Evolutionary conservation across 139 green algal species (phyloP), one percentile per base, ranked within the genome.

Genomic region (Diplosphaera chodatii): DNA sequence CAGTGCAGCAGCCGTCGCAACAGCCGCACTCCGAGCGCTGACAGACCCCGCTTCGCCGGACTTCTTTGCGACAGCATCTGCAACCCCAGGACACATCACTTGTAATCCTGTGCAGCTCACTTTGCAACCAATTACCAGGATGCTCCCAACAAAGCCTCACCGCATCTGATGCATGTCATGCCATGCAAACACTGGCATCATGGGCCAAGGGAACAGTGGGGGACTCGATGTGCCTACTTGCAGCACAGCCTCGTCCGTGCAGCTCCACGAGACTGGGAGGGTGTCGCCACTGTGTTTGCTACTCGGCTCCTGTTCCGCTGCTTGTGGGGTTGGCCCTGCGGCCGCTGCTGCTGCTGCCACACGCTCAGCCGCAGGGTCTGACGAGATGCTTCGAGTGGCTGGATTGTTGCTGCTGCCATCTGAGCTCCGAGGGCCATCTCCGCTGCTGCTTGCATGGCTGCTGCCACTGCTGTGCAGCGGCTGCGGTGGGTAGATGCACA

Each of bases 401-500:
- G n/a, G n/a, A n/a, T n/a, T n/a, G n/a, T n/a, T n/a, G n/a, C n/a
- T n/a, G n/a, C n/a, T n/a, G n/a, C n/a, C n/a, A n/a, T n/a, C n/a
- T n/a, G n/a, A n/a, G n/a, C n/a, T n/a, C n/a, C n/a, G n/a, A 32
- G 3, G 30, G 20, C 32, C 64, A 29, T 29, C 63, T 8, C 37
- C 37, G 37, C 37, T 13, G 37, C 37, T 25, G 48, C 48, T 3
- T 10, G 16, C 48, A 25, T 25, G 13, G 48, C 48, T 25, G 48
- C 48, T 18, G 48, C 10, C 48, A 10, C 0, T 48, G 37, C 37
- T 6, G 37, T 6, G 1, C 18, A 25, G 10, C 21, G 63, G 75
- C 66, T 68, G 65, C 1, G 85, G 85, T 13, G 87, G 87, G 75
- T 90, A 91, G 33, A 93, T 82, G 80, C 88, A 93, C 69, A 88